Base-by-base conservation (phyloP, 129 eudicot species). In the Chrysanthemum lavandulifolium region DNA sequence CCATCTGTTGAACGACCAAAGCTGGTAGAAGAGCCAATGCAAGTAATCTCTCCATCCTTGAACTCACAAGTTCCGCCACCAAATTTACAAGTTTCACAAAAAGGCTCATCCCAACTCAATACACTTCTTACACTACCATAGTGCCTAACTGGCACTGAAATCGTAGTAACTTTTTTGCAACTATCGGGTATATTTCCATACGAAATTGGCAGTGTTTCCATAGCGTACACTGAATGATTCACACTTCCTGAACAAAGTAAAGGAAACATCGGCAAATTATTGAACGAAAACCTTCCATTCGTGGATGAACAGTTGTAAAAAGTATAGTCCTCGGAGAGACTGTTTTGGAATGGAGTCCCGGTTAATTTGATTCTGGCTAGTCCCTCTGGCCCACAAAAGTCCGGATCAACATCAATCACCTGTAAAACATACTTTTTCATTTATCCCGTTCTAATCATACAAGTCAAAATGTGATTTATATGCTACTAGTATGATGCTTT, bases 31-130 rank as follows among this genome's bases (percentile, higher is more conserved):
- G 76, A 62, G 64, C 77, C 78, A 12, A 70, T 45, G 36, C 82
- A 78, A 78, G 56, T 77, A 29, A 68, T 78, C 25, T 78, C 82
- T 64, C 77, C 82, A 65, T 56, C 78, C 78, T 72, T 72, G 62
- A 78, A 78, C 57, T 91, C 90, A 83, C 98, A 92, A 69, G 72
- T 55, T 33, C 83, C 79, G 18, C 93, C 93, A 56, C 59, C 73
- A 57, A 15, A 19, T 10, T 79, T 88, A 78, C 91, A 88, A 65
- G 29, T 49, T 64, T 75, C 48, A 84, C 96, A 92, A 45, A 5
- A 40, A 11, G 98, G 94, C 29, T 52, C 45, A 21, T n/a, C 57
- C 96, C 98, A 92, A 19, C 27, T 59, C 81, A 92, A 62, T 76
- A 65, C 72, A 11, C 54, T 71, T 43, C 75, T 61, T 36, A 36